phyloP scores from a whole-genome alignment of 441 rosid genomes.

The Arabidopsis lyrata region DNA sequence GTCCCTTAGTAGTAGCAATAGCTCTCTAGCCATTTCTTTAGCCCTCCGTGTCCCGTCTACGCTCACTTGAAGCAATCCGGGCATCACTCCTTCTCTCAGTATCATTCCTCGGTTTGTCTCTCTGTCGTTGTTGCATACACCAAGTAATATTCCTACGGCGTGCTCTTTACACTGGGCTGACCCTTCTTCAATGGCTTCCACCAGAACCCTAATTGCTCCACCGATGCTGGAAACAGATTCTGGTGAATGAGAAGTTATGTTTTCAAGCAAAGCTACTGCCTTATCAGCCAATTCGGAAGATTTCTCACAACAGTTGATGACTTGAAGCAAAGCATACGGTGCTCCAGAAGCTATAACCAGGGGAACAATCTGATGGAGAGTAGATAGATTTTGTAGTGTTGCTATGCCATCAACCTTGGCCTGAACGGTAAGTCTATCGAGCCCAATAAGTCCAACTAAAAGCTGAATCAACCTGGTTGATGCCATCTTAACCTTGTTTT shows the following conservation, averaged over 20 bases:
- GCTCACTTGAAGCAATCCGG: constrained; percentile 79
- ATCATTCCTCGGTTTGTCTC: constrained; percentile 71
- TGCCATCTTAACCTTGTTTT: constrained; percentile 67
- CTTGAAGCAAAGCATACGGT: constrained; percentile 57
- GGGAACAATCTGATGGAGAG: constrained; percentile 60
- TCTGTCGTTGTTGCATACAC: constrained; percentile 60
- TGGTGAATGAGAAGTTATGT: constrained; percentile 49
- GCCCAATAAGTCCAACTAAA: constrained; percentile 50
- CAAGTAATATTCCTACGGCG: constrained; percentile 67
- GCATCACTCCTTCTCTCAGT: constrained; percentile 76
- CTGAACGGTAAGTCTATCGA: constrained; percentile 45
- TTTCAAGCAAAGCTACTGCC: constrained; percentile 68
- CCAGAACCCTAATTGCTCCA: constrained; percentile 60
- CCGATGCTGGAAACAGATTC: constrained; percentile 44
- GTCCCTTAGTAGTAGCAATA: constrained; percentile 56
- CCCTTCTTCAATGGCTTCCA: constrained; percentile 82
- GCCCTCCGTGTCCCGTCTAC: constrained; percentile 75
- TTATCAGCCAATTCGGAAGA: constrained; percentile 61
- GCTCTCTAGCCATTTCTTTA: constrained; percentile 62
- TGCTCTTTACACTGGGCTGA: constrained; percentile 71
- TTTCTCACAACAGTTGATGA: constrained; percentile 50
- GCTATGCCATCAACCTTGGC: constrained; percentile 65
- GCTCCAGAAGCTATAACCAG: constrained; percentile 60
- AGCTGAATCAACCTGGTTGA: constrained; percentile 61
- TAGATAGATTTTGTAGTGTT: constrained; percentile 84